Evolutionary conservation across 768 basidiomycete genomes (phyloP), one percentile per base, ranked within the genome.

Genomic region (Pisolithus microcarpus): DNA sequence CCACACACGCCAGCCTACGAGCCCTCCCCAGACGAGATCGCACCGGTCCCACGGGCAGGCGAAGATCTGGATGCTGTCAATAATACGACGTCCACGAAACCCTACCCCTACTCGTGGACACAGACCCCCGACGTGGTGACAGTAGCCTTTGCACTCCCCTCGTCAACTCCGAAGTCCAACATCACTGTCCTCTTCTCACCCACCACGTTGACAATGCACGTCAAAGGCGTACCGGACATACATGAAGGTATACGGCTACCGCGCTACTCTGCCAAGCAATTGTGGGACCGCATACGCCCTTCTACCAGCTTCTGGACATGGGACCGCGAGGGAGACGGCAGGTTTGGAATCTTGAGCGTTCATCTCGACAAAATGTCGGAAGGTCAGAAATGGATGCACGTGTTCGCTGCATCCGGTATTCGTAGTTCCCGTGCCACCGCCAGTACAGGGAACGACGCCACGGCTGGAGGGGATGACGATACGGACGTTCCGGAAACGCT

Each of bases 231-330:
- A n/a, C 55, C 71, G 3, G 49, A 63, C 8, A 42, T 55, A 7
- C 30, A 30, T 13, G 57, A 58, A 13, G 61, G 64, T 18, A 53
- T 74, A 36, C 62, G 70, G 28, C 67, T 81, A 38, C 88, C 87
- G 11, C 75, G 65, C 37, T 87, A 84, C 64, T 76, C 79, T 0
- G 70, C 75, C 28, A 80, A 81, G 60, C 68, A 72, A 23, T 72
- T 91, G 2, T 99, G 94, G 95, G 91, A 82, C 56, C 69, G 71
- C 9, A 85, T 99, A 55, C 79, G 81, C 48, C 70, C 87, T 1
- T 77, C 83, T 3, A 77, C 85, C n/a, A 88, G 89, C 61, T 82
- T 89, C 60, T 99, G 92, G 93, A 94, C 91, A 5, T 95, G 86
- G 80, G 92, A 96, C 58, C 76, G 82, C 16, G 82, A 84, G 54